Evolutionary conservation across 352 stramenopile genomes (phyloP).

Genomic region (Pythium phragmiticola): DNA sequence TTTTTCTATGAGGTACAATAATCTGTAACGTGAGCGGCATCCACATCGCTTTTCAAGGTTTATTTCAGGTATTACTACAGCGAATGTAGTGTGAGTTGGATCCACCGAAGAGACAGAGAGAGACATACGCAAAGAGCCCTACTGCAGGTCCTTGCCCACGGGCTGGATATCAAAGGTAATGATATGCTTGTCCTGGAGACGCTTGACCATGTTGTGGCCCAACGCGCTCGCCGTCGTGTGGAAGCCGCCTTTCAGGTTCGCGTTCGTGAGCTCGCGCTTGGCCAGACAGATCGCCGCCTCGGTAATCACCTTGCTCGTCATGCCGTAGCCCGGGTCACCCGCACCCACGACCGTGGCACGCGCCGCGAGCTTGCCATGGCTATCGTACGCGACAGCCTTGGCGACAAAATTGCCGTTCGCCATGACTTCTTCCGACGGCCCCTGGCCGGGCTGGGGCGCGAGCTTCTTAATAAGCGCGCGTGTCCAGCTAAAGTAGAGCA

Average conservation of each 20-base stretch:
- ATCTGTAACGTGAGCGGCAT: background rate
- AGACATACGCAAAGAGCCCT: background rate
- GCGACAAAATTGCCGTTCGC: constrained; percentile 71
- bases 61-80: background rate
- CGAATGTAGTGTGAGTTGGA: too few species aligned
- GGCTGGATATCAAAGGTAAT: constrained; percentile 49
- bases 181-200: constrained; percentile 55
- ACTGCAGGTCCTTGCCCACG: background rate
- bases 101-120: too few species aligned
- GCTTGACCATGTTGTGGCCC: constrained; percentile 47
- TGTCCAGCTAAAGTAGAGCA: constrained; percentile 68
- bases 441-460: constrained; percentile 72
- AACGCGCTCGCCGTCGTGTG: constrained; percentile 67
- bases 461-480: constrained; percentile 63
- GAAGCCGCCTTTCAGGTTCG: constrained; percentile 42
- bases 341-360: constrained; percentile 40
- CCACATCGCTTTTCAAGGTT: background rate
- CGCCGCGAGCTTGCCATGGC: constrained; percentile 40
- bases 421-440: constrained; percentile 80
- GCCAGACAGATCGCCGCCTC: constrained; percentile 61
- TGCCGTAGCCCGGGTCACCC: constrained; percentile 57
- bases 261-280: constrained; percentile 40
- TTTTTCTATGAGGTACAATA: background rate
- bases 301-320: constrained; percentile 54
- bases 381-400: constrained; percentile 44